phyloP scores from a whole-genome alignment of 768 basidiomycete genomes.

The Floccularia luteovirens region DNA sequence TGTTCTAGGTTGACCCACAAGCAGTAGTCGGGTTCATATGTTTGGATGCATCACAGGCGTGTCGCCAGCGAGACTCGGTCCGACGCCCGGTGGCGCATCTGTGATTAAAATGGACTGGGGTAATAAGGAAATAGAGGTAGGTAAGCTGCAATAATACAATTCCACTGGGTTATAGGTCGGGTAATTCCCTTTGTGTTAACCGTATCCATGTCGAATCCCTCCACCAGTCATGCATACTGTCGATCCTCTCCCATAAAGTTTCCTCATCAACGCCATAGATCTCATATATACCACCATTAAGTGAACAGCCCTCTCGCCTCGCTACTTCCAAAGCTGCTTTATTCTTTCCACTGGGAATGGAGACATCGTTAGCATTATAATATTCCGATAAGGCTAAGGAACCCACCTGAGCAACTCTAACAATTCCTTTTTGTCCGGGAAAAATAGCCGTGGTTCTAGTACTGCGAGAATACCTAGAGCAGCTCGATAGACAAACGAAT shows the following conservation, averaged over 20 bases:
- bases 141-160: not conserved
- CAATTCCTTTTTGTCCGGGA: slow-evolving; percentile 75
- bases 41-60: no score
- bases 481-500: slow-evolving; percentile 82
- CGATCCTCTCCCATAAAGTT: slow-evolving; percentile 75
- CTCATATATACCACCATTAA: slow-evolving; percentile 74
- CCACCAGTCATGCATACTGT: slow-evolving; percentile 88
- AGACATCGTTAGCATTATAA: slow-evolving; percentile 4
- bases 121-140: not conserved
- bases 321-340: slow-evolving; percentile 81
- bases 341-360: slow-evolving; percentile 58
- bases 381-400: slow-evolving; percentile 3
- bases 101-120: no score
- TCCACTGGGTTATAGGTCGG: slow-evolving; percentile 53
- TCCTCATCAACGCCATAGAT: slow-evolving; percentile 86
- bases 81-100: no score
- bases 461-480: slow-evolving; percentile 79
- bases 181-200: slow-evolving; percentile 75
- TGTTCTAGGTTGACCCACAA: no score
- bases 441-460: slow-evolving; percentile 81
- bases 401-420: slow-evolving; percentile 69
- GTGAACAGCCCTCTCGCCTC: slow-evolving; percentile 51
- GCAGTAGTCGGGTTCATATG: no score
- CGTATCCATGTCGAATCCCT: slow-evolving; percentile 85
- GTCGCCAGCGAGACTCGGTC: no score